Conservation (phyloP, 2,329 filamentous ascomycete genomes). For the Fusarium sp. region DNA sequence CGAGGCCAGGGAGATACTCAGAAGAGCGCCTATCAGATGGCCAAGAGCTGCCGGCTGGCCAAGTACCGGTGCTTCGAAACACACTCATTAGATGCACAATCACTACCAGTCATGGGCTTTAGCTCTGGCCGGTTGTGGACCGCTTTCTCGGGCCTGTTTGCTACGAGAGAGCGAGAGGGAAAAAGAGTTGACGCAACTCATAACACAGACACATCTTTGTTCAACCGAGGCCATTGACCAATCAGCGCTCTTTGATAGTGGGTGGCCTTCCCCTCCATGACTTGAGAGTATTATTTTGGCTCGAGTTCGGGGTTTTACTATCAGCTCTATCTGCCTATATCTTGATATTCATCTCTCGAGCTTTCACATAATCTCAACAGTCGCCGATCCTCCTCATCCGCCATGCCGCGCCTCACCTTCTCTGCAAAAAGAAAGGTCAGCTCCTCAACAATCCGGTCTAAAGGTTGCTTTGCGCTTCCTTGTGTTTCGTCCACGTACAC, state of each 20-base stretch:
- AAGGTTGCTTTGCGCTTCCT: constrained; percentile 45
- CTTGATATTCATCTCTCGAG: constrained; percentile 36
- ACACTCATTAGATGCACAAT: constrained; percentile 5
- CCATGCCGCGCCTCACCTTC: constrained; percentile 11
- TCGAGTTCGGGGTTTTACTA: constrained; percentile 36
- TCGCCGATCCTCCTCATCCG: constrained; percentile 12
- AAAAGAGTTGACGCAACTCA: constrained; percentile 45
- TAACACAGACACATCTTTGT: constrained; percentile 42
- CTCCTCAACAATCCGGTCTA: constrained; percentile 48
- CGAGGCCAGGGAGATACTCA: constrained; percentile 15
- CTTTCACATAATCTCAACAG: constrained; percentile 43
- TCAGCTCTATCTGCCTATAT: constrained; percentile 34
- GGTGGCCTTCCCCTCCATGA: constrained; percentile 35
- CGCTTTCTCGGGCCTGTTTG: constrained; percentile 46
- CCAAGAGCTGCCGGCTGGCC: constrained; percentile 10
- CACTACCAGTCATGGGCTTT: constrained; percentile 1
- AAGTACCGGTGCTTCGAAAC: constrained; percentile 26
- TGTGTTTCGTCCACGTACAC: constrained; percentile 48
- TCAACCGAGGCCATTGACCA: constrained; percentile 51
- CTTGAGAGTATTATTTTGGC: constrained; percentile 44
- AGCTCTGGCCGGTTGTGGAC: background rate
- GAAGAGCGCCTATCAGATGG: constrained; percentile 26
- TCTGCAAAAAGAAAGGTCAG: constrained; percentile 36
- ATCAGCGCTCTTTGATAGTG: constrained; percentile 52
- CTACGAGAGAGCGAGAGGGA: constrained; percentile 40